Base-by-base conservation (phyloP, 2,329 filamentous ascomycete genomes). In the Coniella lustricola region DNA sequence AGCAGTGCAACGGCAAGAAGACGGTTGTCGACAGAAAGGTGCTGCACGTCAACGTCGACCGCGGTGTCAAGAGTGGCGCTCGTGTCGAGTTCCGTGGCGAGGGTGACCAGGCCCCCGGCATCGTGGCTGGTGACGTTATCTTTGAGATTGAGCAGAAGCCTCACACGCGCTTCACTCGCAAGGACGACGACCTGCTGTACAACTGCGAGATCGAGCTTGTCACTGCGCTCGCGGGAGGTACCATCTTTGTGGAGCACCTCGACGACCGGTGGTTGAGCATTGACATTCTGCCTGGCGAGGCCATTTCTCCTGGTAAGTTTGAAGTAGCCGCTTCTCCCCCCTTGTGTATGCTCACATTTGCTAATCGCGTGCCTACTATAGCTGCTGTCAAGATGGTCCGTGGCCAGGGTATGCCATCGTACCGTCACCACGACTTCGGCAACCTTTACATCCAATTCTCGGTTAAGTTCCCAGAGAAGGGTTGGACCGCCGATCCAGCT, bases 91-190 rank as follows among this genome's bases (percentile, higher is more conserved):
- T 97, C 77, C 83, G 86, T 49, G 93, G 93, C 50, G 93, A 98
- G 67, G 93, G 93, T 70, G 93, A 98, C 66, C 93, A 97, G 67
- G 83, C 90, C 50, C 93, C 93, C 17, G 91, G 90, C 56, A 87
- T 95, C 46, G 81, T 95, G 65, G 87, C 93, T 14, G 93, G 94
- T 57, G 94, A 98, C 64, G 93, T 98, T 50, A 86, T 96, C 54
- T 98, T 98, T 65, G 90, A 97, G 73, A 97, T 98, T 56, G 91
- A 97, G 71, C 90, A 97, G 77, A 98, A 98, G 80, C 90, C 90
- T n/a, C 93, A 98, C 68, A 56, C 85, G 22, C 85, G 93, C 55
- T 98, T 98, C 77, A 90, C 91, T 64, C 87, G 93, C 60, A 95
- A 93, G 69, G 90, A 94, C 25, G 93, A 98, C 64, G 91, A 98